Percentiles rank a stretch among this genome's conserved stretches.
Evolutionary conservation across 345 rosid species (phyloP).

Genomic region (Populus pruinosa): DNA sequence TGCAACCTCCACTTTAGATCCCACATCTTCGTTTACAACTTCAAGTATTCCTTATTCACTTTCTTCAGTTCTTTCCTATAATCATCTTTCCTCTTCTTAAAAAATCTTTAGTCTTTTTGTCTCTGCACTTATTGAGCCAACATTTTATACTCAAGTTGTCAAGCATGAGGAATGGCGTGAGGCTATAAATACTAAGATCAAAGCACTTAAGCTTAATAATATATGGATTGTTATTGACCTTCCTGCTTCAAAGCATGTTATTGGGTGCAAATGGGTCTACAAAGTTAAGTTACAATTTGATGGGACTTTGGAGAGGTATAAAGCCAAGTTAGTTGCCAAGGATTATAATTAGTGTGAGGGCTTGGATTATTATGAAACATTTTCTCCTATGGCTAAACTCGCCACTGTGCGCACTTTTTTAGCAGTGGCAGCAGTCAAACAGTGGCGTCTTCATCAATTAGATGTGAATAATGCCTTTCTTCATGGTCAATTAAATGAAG

Average conservation of each 20-base stretch:
- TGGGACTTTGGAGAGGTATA: neutral
- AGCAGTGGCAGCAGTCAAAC: neutral
- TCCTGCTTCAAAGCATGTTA: neutral
- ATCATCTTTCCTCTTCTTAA: neutral
- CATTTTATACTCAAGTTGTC: neutral
- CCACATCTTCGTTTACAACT: too few relatives aligned
- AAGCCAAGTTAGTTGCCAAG: neutral
- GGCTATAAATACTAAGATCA: neutral
- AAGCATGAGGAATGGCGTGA: neutral
- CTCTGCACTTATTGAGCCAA: neutral
- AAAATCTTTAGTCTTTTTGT: rapidly evolving
- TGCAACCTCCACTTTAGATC: too few relatives aligned
- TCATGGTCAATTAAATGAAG: neutral
- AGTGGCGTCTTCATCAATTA: neutral
- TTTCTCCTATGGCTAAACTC: neutral
- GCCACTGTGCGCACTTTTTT: neutral
- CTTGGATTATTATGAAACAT: neutral
- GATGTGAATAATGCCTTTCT: neutral
- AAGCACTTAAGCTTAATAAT: neutral
- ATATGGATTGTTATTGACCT: neutral
- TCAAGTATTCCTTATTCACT: neutral
- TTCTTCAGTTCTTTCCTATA: neutral
- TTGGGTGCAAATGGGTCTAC: slow-evolving; percentile 5
- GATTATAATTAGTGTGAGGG: neutral
- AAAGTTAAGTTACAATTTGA: neutral